Conservation (phyloP, 495 filamentous ascomycete species). For the Xylaria telfairii region DNA sequence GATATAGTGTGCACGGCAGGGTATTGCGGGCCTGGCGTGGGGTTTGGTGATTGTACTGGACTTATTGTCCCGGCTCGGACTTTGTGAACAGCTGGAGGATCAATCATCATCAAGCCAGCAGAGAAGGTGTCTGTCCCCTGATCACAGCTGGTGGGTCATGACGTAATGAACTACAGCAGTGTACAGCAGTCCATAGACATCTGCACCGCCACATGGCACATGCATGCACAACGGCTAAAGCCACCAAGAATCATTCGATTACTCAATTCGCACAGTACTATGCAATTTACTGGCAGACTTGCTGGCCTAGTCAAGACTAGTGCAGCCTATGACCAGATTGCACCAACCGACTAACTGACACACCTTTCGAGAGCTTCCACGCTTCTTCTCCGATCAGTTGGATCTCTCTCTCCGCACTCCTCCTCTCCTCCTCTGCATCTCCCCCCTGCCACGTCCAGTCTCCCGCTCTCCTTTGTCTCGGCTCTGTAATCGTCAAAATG, state of each 20-base stretch:
- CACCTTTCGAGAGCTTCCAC: conserved; percentile 24
- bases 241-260: background rate
- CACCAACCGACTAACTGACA: conserved; percentile 20
- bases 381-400: conserved; percentile 21
- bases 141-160: background rate
- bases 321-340: conserved; percentile 36
- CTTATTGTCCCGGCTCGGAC: conserved; percentile 43
- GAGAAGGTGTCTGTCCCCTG: background rate
- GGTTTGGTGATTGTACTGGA: conserved; percentile 64
- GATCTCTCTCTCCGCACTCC: conserved; percentile 24
- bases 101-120: background rate
- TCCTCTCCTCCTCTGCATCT: conserved; percentile 29
- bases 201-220: conserved; percentile 16
- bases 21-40: conserved; percentile 59
- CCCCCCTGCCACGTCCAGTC: conserved; percentile 3
- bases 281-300: background rate
- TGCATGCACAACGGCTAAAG: background rate
- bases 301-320: background rate
- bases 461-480: conserved; percentile 30
- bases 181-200: too few relatives aligned
- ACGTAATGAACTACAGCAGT: background rate
- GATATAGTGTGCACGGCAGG: conserved; percentile 68
- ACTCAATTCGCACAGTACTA: background rate
- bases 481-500: conserved; percentile 58
- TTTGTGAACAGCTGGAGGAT: background rate